phyloP scores from a whole-genome alignment of 371 early-diverging fungal genomes.

The Mucor lusitanicus region DNA sequence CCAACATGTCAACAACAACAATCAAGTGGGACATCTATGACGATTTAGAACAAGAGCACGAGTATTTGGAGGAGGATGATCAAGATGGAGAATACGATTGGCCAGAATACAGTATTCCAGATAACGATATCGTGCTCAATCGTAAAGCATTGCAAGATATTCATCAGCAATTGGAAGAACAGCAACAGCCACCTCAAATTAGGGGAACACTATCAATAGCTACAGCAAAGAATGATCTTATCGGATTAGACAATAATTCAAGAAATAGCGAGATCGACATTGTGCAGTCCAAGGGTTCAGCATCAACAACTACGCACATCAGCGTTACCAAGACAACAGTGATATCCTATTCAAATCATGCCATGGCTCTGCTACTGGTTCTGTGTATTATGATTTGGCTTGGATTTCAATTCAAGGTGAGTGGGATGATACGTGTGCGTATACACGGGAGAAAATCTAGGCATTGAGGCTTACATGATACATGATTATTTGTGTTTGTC shows the following conservation, averaged over 20 bases:
- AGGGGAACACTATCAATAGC: background rate
- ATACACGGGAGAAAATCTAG: background rate
- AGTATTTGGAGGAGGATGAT: background rate
- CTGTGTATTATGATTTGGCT: background rate
- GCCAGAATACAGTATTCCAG: background rate
- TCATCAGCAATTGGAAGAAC: background rate
- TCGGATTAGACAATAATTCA: constrained; percentile 2
- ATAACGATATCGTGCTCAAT: background rate
- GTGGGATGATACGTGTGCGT: background rate
- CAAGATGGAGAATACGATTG: background rate
- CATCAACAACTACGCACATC: background rate
- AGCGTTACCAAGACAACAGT: background rate
- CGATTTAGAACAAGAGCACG: background rate
- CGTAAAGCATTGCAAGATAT: background rate
- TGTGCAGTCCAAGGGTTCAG: background rate
- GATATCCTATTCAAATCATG: background rate
- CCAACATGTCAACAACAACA: background rate
- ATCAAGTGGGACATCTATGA: background rate
- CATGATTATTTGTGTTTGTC: background rate
- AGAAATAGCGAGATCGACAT: background rate
- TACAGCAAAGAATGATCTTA: background rate
- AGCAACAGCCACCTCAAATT: background rate
- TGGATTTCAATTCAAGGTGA: background rate
- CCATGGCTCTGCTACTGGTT: background rate
- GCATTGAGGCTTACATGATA: constrained; percentile 5